phyloP scores from a whole-genome alignment of 257 asterid species.

The Marsdenia floribunda region DNA sequence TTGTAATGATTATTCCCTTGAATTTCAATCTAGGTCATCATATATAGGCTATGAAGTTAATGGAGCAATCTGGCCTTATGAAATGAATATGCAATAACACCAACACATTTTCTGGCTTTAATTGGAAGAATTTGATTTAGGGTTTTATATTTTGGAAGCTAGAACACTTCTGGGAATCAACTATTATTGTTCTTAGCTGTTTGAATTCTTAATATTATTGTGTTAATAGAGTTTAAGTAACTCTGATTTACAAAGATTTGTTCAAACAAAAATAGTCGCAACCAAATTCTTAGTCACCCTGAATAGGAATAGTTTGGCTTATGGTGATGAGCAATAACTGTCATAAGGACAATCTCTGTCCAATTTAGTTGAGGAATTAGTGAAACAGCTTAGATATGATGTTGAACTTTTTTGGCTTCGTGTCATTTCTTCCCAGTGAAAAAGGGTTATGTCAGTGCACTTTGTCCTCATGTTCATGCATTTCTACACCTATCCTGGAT shows the following conservation, averaged over 20 bases:
- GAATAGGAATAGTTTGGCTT: background rate
- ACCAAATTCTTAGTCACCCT: background rate
- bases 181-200: background rate
- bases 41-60: background rate
- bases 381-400: background rate
- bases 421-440: background rate
- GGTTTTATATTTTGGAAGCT: background rate
- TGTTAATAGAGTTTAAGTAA: background rate
- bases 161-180: background rate
- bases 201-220: background rate
- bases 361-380: background rate
- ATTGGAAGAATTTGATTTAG: background rate
- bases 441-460: background rate
- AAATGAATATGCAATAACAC: background rate
- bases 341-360: background rate
- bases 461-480: background rate
- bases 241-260: background rate
- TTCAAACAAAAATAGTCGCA: background rate
- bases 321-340: background rate
- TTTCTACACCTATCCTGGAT: background rate
- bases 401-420: background rate
- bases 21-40: too few relatives aligned
- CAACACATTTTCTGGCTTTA: background rate
- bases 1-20: background rate
- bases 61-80: background rate